Evolutionary conservation across 2,329 filamentous ascomycete species (phyloP).

Genomic region (Emergomyces pasteurianus): DNA sequence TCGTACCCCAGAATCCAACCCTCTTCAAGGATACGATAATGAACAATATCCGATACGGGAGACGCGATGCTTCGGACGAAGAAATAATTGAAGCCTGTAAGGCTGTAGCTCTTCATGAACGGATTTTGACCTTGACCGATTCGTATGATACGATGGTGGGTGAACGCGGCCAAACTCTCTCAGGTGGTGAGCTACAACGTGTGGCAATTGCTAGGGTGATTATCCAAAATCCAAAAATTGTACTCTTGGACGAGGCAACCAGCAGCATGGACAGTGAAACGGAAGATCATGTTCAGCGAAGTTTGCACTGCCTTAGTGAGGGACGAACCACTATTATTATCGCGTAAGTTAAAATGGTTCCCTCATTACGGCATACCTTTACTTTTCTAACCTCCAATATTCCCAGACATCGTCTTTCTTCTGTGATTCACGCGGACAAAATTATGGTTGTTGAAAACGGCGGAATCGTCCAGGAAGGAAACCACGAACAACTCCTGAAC

Average conservation of each 20-base stretch:
- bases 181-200: slow-evolving; percentile 41
- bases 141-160: slow-evolving; percentile 39
- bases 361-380: slow-evolving; percentile 14
- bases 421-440: slow-evolving; percentile 55
- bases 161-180: slow-evolving; percentile 38
- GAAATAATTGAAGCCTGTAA: slow-evolving; percentile 50
- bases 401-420: slow-evolving; percentile 51
- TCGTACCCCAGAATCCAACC: slow-evolving; percentile 53
- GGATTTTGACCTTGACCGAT: slow-evolving; percentile 47
- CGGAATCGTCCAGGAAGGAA: slow-evolving; percentile 51
- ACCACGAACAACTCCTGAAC: slow-evolving; percentile 46
- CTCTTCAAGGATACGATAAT: slow-evolving; percentile 54
- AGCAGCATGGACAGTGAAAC: slow-evolving; percentile 39
- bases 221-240: slow-evolving; percentile 32
- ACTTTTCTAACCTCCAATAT: slow-evolving; percentile 7
- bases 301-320: slow-evolving; percentile 35
- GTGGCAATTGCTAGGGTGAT: slow-evolving; percentile 37
- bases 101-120: slow-evolving; percentile 52
- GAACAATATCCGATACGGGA: slow-evolving; percentile 54
- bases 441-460: slow-evolving; percentile 56
- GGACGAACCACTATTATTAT: slow-evolving; percentile 42
- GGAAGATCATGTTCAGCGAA: slow-evolving; percentile 35
- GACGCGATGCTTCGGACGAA: slow-evolving; percentile 47
- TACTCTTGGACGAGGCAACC: slow-evolving; percentile 41
- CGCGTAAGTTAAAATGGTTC: slow-evolving; percentile 32